Evolutionary conservation across 2,329 filamentous ascomycete species (phyloP).

Genomic region (Pseudogymnoascus sp.): DNA sequence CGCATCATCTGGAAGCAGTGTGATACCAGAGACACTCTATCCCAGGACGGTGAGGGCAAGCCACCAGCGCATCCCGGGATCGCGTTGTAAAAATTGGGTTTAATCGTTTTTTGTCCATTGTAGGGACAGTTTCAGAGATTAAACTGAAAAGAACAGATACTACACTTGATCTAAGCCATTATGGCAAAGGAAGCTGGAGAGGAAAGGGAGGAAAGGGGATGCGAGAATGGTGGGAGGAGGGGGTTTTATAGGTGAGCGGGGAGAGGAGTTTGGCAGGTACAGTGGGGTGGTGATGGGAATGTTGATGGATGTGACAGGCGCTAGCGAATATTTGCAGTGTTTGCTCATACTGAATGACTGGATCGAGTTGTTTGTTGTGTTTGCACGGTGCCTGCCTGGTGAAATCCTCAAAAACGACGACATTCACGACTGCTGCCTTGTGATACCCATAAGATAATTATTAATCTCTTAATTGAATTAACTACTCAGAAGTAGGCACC

Average conservation of each 20-base stretch:
- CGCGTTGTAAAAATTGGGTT: not conserved
- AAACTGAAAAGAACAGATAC: not conserved
- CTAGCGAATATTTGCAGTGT: not conserved
- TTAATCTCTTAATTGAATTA: conserved; percentile 3
- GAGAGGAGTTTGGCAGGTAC: not conserved
- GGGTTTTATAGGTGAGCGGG: not conserved
- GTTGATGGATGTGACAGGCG: not conserved
- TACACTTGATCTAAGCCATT: not conserved
- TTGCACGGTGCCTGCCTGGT: not conserved
- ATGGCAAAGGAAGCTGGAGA: not conserved
- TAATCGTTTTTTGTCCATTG: not conserved
- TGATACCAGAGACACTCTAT: not conserved
- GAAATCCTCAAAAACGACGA: not conserved
- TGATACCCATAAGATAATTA: not conserved
- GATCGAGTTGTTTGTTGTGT: not conserved
- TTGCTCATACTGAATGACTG: not conserved
- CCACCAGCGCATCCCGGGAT: not conserved
- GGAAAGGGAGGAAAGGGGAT: not conserved
- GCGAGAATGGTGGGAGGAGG: not conserved
- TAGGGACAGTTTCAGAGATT: not conserved
- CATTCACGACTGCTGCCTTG: not conserved
- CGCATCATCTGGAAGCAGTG: not conserved
- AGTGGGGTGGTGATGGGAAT: not conserved
- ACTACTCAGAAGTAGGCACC: not conserved
- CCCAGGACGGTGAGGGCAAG: not conserved